Conservation (phyloP, 1,284 basidiomycete genomes). For the Cerioporus squamosus region DNA sequence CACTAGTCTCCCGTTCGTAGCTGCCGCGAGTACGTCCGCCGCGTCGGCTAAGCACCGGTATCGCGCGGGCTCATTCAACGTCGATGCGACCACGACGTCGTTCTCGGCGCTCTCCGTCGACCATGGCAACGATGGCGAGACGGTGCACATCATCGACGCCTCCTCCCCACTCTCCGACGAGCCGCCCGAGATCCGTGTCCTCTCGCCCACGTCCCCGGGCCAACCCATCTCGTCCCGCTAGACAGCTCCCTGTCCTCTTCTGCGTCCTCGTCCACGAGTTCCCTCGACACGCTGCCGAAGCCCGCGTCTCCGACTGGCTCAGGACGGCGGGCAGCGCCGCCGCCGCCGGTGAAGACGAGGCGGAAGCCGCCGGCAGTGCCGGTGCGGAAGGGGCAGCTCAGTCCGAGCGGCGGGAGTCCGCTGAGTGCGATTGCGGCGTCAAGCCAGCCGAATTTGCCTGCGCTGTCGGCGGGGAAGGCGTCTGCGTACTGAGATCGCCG, state of each 20-base stretch:
- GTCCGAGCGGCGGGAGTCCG: constrained; percentile 2
- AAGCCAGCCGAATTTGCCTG: constrained; percentile 20
- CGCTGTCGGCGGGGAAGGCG: constrained; percentile 14
- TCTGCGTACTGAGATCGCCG: background rate
- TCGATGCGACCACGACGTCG: constrained; percentile 29
- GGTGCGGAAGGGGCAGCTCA: constrained; percentile 32
- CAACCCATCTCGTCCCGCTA: constrained; percentile 6
- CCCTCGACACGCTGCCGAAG: background rate
- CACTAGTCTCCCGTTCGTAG: constrained; percentile 50
- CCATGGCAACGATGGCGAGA: background rate
- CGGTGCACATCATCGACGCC: constrained; percentile 22
- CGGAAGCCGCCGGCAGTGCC: constrained; percentile 67
- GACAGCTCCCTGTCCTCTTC: constrained; percentile 16
- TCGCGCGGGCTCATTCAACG: constrained; percentile 39
- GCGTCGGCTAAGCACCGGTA: constrained; percentile 27
- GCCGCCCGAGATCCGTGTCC: constrained; percentile 23
- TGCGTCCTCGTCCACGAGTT: constrained; percentile 15
- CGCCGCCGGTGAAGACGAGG: constrained; percentile 19
- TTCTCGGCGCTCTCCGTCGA: constrained; percentile 19
- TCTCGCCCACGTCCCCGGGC: constrained; percentile 20
- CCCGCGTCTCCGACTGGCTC: constrained; percentile 1
- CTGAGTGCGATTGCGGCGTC: constrained; percentile 21
- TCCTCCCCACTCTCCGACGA: constrained; percentile 21
- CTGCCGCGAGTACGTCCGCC: constrained; percentile 32
- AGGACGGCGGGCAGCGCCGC: background rate